Percentiles rank a stretch among this genome's conserved stretches.
Conservation (phyloP, 2,329 filamentous ascomycete genomes). For the Monilinia vaccinii-corymbosi region DNA sequence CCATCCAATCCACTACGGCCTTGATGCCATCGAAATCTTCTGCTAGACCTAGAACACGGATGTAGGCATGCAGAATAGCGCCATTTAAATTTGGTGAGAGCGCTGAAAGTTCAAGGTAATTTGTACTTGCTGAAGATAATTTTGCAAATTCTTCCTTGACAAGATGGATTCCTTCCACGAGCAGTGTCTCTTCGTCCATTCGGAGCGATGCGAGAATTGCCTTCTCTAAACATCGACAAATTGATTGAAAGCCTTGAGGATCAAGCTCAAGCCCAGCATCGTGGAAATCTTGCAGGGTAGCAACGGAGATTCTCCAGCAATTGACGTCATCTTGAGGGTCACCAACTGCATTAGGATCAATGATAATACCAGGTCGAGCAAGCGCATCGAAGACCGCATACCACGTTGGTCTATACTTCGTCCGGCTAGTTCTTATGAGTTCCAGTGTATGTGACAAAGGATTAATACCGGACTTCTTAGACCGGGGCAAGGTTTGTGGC, state of each 20-base stretch:
- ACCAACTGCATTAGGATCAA: conserved; percentile 14
- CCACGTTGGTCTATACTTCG: conserved; percentile 33
- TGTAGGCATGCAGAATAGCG: conserved; percentile 46
- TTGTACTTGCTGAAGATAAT: conserved; percentile 16
- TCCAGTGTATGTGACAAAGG: conserved; percentile 14
- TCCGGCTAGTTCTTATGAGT: conserved; percentile 16
- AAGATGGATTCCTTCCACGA: conserved; percentile 22
- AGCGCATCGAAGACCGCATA: conserved; percentile 35
- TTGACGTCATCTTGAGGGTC: conserved; percentile 21
- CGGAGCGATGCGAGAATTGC: conserved; percentile 18
- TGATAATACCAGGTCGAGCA: conserved; percentile 23
- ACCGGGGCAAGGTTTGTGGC: neutral
- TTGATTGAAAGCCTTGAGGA: conserved; percentile 20
- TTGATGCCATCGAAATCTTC: conserved; percentile 51
- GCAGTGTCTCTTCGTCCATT: neutral
- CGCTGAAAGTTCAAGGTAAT: conserved; percentile 16
- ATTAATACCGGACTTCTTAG: conserved; percentile 5
- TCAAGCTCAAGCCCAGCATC: conserved; percentile 24
- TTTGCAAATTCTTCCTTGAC: conserved; percentile 28
- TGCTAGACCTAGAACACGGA: conserved; percentile 53
- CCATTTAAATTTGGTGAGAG: conserved; percentile 38
- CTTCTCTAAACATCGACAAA: conserved; percentile 24
- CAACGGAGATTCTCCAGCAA: conserved; percentile 21
- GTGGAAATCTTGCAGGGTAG: conserved; percentile 22
- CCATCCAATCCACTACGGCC: conserved; percentile 49